Evolutionary conservation across 1,284 basidiomycete species (phyloP), one percentile per base, ranked within the genome.

Genomic region (Phenoliferia sp.): DNA sequence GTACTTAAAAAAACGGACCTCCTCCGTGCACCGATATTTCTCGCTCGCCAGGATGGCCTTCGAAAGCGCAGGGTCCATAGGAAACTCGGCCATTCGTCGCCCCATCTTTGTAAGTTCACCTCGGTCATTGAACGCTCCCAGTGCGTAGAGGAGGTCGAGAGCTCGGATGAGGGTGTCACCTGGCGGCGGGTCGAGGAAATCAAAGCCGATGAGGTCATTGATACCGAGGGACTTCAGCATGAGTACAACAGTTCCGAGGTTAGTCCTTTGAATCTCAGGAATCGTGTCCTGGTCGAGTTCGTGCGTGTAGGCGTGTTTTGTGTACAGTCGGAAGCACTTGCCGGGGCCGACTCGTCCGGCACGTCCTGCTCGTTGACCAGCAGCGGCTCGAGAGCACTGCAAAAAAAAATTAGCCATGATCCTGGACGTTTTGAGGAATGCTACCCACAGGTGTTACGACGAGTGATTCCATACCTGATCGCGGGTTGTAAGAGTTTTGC

Each of bases 271-370:
- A 63, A 85, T 86, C 72, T 86, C 85, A 5, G 85, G 85, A 3
- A 85, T 83, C 3, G 85, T 86, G 75, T 86, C 84, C 74, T 83
- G 81, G 50, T 85, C 82, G 74, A 86, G 77, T 77, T 86, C 85
- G 76, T 86, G 85, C 72, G 81, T 80, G 79, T 83, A 86, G 15
- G 85, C 85, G 82, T 84, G 85, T 73, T 86, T 85, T n/a, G 85
- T 86, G 73, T 84, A 86, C 22, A 86, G 76, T 7, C 96, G 87
- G 84, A 99, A 99, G 29, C 94, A 88, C 79, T 99, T 99, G n/a
- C 96, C 96, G 3, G 96, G 92, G 0, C 95, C 96, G 7, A 98
- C 94, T 75, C 96, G 90, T 16, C 96, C 96, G 1, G 96, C 96
- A 73, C 96, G 88, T 62, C 96, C 96, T 0, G 96, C 95, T 67